Evolutionary conservation across 768 basidiomycete genomes (phyloP).

Genomic region (Paxillus rubicundulus): DNA sequence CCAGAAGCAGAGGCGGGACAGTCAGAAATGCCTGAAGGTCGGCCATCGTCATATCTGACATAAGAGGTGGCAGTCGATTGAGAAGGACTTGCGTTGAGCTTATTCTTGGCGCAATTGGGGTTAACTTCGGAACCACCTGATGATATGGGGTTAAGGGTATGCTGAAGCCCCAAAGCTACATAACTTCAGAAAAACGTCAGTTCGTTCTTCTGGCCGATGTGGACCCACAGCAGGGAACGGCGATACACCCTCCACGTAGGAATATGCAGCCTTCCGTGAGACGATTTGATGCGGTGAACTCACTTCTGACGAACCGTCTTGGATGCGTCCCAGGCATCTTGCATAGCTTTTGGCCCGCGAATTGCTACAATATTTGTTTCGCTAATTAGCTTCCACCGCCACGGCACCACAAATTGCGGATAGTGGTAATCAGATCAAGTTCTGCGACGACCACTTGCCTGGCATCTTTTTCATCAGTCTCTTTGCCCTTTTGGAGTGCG

Average conservation of each 20-base stretch:
- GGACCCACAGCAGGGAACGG: not conserved
- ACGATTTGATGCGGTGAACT: slow-evolving; percentile 25
- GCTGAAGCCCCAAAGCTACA: slow-evolving; percentile 68
- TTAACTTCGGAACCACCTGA: slow-evolving; percentile 66
- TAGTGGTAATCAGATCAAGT: not conserved
- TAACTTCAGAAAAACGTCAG: slow-evolving; percentile 49
- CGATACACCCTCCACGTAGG: not conserved
- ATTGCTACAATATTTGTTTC: slow-evolving; percentile 48
- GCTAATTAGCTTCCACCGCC: slow-evolving; percentile 4
- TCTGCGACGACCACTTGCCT: slow-evolving; percentile 41
- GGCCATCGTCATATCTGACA: not conserved
- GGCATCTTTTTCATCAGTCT: slow-evolving; percentile 76
- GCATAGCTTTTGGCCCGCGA: slow-evolving; percentile 75
- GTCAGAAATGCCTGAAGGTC: slow-evolving; percentile 1
- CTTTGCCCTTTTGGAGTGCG: slow-evolving; percentile 72
- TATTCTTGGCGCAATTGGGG: not conserved
- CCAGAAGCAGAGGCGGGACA: slow-evolving; percentile 18
- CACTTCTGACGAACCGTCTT: slow-evolving; percentile 94
- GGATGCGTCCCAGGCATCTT: slow-evolving; percentile 81
- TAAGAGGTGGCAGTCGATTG: not conserved
- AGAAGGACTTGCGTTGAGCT: not conserved
- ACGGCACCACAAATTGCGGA: not conserved
- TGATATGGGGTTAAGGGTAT: slow-evolving; percentile 62
- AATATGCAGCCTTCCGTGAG: not conserved
- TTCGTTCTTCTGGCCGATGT: not conserved